Evolutionary conservation across 805 yeast species (phyloP).

Genomic region (Starmerella floricola): DNA sequence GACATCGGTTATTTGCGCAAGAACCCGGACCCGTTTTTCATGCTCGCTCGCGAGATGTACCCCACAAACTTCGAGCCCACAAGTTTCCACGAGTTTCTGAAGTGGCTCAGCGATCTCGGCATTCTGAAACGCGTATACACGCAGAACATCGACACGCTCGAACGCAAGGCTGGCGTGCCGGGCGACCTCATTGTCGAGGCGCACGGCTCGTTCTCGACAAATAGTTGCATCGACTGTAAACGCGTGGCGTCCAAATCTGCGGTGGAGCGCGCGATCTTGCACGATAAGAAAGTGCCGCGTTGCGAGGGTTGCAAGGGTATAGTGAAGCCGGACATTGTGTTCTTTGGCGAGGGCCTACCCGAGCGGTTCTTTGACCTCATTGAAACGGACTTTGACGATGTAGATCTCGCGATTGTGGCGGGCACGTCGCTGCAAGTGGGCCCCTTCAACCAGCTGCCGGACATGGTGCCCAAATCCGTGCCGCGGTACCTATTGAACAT

Average conservation of each 20-base stretch:
- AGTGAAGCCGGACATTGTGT: conserved; percentile 88
- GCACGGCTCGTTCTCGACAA: conserved; percentile 82
- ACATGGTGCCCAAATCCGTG: conserved; percentile 40
- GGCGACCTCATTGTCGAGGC: conserved; percentile 68
- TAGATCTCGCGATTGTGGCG: conserved; percentile 68
- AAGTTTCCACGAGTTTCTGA: conserved; percentile 62
- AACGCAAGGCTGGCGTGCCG: conserved; percentile 66
- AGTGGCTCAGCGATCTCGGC: conserved; percentile 51
- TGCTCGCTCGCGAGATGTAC: conserved; percentile 68
- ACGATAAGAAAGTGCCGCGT: conserved; percentile 26
- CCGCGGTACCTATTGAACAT: conserved; percentile 59
- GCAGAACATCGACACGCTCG: conserved; percentile 88
- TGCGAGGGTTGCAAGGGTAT: conserved; percentile 60
- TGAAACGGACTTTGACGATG: conserved; percentile 40
- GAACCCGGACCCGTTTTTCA: conserved; percentile 73
- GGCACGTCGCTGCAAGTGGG: conserved; percentile 85
- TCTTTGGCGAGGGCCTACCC: conserved; percentile 86
- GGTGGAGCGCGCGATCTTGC: conserved; percentile 18
- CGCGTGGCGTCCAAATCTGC: conserved; percentile 36
- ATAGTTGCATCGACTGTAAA: conserved; percentile 71
- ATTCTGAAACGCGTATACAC: conserved; percentile 64
- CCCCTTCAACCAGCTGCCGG: conserved; percentile 80
- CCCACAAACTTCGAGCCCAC: conserved; percentile 86
- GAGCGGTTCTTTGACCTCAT: conserved; percentile 51
- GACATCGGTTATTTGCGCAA: conserved; percentile 70